Base-by-base conservation (phyloP, 768 basidiomycete genomes). In the Leccinum imitatum region DNA sequence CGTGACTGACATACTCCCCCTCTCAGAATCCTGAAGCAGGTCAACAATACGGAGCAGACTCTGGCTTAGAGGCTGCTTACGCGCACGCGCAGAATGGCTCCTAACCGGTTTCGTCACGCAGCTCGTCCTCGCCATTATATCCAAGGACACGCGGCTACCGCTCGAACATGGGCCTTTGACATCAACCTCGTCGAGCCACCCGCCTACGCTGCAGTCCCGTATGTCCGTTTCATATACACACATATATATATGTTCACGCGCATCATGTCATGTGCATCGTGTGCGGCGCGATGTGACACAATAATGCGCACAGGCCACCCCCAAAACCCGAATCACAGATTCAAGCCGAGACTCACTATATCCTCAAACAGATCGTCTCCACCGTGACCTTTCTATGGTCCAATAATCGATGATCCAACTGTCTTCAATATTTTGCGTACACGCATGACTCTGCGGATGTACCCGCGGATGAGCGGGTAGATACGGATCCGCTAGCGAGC, bases 391-490 rank as follows among this genome's bases (percentile, higher is more conserved):
- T 97, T 76, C 80, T 99, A 59, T 2, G 27, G 27, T 30, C 97
- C 97, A 0, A 90, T 95, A 63, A 89, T 99, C 57, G 90, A 96
- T 65, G 94, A 98, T 74, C 87, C 91, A 13, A 93, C 90, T 14
- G 93, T 98, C 33, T 99, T 99, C 86, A 98, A 97, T 69, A 95
- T 99, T 61, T 83, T 99, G 95, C 93, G 10, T 98, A 98, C 75
- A 97, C 96, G 3, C 87, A 87, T 4, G 90, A 91, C 55, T 94
- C 94, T 37, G 91, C 92, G 8, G 91, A 95, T 63, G 87, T 97
- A 7, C 96, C 96, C 31, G 90, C 84, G 8, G 87, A 90, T 55
- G 93, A 96, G 69, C 98, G 97, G 97, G 86, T 93, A 21, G 96
- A 98, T 73, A 95, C 94, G 4, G 92, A 97, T 73, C 90, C 93